Base-by-base conservation (phyloP, 768 basidiomycete species). In the Lactarius deliciosus region DNA sequence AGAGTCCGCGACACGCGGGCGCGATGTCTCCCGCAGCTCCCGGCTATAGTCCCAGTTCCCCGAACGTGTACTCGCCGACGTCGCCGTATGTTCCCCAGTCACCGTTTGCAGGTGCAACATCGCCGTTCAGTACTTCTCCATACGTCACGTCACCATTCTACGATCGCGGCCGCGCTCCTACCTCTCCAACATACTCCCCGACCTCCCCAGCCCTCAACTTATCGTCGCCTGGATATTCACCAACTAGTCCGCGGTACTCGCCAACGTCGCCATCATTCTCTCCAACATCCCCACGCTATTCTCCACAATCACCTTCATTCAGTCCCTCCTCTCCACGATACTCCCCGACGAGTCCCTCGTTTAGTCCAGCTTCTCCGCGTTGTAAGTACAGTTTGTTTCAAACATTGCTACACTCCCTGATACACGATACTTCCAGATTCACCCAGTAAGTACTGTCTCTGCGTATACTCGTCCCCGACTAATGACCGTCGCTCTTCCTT, bases 21-120 rank as follows among this genome's bases (percentile, higher is more conserved):
- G 88, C 86, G 10, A 92, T 92, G 91, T 96, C 94, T 4, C 96
- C 95, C 8, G 91, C 86, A 2, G 89, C 88, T 25, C 87, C 90
- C 10, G 89, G 89, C 7, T 97, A 96, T 81, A 94, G 91, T 70
- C 94, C 95, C 5, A 91, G 91, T 68, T 96, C 94, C 2, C 96
- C 94, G 10, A 94, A 89, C 70, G 86, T 86, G 15, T 95, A 93
- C 69, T 92, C 92, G 0, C 92, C 92, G 0, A 94, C 92, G 2
- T 96, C 95, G 0, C 94, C 95, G 5, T 94, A 92, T 75, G 89
- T 91, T 10, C 90, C 91, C 15, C 89, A 88, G 68, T 93, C 92
- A 10, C 91, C 94, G 18, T 95, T 89, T 70, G 83, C 81, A 16
- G 89, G 88, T n/a, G 89, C 88, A 0, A 90, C 90, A 1, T 93